Conservation (phyloP, 2,329 filamentous ascomycete species). For the Hawksworthiomyces lignivorus region DNA sequence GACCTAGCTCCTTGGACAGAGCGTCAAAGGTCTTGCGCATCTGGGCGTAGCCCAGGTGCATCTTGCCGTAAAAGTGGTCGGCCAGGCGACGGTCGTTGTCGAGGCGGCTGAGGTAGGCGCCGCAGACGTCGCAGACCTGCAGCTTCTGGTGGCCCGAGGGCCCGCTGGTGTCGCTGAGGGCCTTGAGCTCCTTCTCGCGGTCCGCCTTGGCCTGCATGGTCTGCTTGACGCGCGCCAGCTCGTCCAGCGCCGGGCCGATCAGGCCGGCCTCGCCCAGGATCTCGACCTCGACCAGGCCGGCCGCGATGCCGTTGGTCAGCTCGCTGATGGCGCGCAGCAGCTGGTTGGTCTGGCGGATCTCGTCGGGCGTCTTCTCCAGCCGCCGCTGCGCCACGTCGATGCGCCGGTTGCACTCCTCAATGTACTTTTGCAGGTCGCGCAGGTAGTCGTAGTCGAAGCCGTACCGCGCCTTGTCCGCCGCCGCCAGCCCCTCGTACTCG, state of each 20-base stretch:
- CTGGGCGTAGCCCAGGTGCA: constrained; percentile 96
- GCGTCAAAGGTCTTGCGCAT: constrained; percentile 91
- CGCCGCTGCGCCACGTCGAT: constrained; percentile 86
- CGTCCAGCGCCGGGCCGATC: constrained; percentile 75
- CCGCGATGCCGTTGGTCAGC: constrained; percentile 67
- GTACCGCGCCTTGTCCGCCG: constrained; percentile 65
- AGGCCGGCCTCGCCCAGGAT: constrained; percentile 75
- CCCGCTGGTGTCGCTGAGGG: constrained; percentile 82
- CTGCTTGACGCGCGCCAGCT: constrained; percentile 78
- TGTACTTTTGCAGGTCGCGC: constrained; percentile 91
- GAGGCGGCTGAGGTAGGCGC: constrained; percentile 82
- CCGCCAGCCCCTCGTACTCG: constrained; percentile 72
- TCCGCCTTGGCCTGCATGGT: constrained; percentile 76
- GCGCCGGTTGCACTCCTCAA: constrained; percentile 89
- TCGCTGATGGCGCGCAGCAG: constrained; percentile 82
- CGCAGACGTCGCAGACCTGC: constrained; percentile 97
- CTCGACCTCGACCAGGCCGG: constrained; percentile 76
- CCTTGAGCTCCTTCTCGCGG: constrained; percentile 80
- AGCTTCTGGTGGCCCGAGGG: constrained; percentile 95
- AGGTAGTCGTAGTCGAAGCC: constrained; percentile 97
- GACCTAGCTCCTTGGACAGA: constrained; percentile 79
- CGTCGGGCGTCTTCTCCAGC: constrained; percentile 94
- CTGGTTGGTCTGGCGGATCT: constrained; percentile 90
- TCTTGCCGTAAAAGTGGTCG: constrained; percentile 98
- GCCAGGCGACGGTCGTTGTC: constrained; percentile 92